A percentile compares a stretch with the other conserved stretches of the same genome.
phyloP scores from a whole-genome alignment of 2,329 filamentous ascomycete genomes.

The Pseudocercospora vitis region DNA sequence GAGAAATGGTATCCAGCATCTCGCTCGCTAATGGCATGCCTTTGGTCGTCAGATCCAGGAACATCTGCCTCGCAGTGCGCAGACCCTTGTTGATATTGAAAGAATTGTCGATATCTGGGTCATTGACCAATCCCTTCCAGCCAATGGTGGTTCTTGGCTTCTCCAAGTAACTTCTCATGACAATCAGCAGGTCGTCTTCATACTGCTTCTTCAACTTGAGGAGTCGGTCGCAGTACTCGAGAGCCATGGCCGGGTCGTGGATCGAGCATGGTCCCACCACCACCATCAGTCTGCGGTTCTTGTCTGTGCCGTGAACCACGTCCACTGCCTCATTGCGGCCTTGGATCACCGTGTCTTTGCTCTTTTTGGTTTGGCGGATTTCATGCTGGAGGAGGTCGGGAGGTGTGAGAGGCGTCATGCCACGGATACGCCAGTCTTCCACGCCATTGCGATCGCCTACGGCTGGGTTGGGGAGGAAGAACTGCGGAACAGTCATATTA shows the following conservation, averaged over 20 bases:
- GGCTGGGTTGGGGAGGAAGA: constrained; percentile 52
- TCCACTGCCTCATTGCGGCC: constrained; percentile 62
- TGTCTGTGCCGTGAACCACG: constrained; percentile 61
- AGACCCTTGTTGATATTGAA: constrained; percentile 99
- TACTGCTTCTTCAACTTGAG: constrained; percentile 82
- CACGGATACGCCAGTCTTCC: constrained; percentile 61
- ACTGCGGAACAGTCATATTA: constrained; percentile 38
- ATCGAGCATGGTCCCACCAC: constrained; percentile 96
- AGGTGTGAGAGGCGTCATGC: constrained; percentile 69
- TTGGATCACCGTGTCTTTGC: constrained; percentile 57
- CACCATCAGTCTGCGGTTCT: constrained; percentile 64
- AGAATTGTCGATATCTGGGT: constrained; percentile 96
- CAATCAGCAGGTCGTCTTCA: constrained; percentile 83
- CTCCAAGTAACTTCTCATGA: constrained; percentile 98
- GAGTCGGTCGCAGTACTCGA: constrained; percentile 88
- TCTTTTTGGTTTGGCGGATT: constrained; percentile 61
- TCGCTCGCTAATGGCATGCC: constrained; percentile 97
- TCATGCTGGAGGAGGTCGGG: constrained; percentile 95
- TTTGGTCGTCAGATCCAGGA: constrained; percentile 84
- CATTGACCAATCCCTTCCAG: constrained; percentile 98
- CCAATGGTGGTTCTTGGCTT: constrained; percentile 97
- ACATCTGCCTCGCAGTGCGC: constrained; percentile 81
- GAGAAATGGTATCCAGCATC: constrained; percentile 97
- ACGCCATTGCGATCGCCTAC: constrained; percentile 52
- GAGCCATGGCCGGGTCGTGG: constrained; percentile 85